phyloP scores from a whole-genome alignment of 2,329 filamentous ascomycete species.

The Cladosporium sp. region DNA sequence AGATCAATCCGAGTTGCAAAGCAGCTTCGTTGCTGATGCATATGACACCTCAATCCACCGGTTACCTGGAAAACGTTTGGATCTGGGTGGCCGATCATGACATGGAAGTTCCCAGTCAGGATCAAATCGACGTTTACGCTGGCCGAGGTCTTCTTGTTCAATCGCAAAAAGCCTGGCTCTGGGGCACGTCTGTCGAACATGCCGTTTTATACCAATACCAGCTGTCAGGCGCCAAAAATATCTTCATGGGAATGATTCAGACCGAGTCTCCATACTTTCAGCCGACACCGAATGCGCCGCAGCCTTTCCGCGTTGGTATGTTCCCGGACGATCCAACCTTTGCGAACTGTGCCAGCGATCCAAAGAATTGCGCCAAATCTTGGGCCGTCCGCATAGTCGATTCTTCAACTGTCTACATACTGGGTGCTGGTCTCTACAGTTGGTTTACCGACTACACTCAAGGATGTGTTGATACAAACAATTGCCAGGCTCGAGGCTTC shows the following conservation, averaged over 20 bases:
- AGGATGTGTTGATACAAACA: too few relatives aligned
- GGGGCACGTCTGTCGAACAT: slow-evolving; percentile 64
- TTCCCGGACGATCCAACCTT: neutral
- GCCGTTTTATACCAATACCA: slow-evolving; percentile 72
- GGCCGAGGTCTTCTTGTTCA: slow-evolving; percentile 82
- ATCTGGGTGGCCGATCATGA: slow-evolving; percentile 91
- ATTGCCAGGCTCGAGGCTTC: too few relatives aligned
- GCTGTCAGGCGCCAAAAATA: slow-evolving; percentile 66
- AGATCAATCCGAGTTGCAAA: slow-evolving; percentile 26
- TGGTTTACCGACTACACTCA: too few relatives aligned
- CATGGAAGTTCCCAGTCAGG: slow-evolving; percentile 57
- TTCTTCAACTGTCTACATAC: too few relatives aligned
- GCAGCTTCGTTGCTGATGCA: slow-evolving; percentile 27
- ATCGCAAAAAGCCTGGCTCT: slow-evolving; percentile 56
- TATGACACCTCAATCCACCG: slow-evolving; percentile 49
- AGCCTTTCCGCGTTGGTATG: slow-evolving; percentile 50
- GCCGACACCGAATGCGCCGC: slow-evolving; percentile 68
- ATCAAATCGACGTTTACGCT: slow-evolving; percentile 75
- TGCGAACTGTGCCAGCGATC: too few relatives aligned
- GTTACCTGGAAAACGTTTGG: slow-evolving; percentile 86
- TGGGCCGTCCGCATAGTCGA: too few relatives aligned
- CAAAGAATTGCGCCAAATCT: too few relatives aligned
- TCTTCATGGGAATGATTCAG: slow-evolving; percentile 64
- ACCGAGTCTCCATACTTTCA: slow-evolving; percentile 85
- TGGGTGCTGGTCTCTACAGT: too few relatives aligned